phyloP scores from a whole-genome alignment of 2,329 filamentous ascomycete species.

The Colletotrichum siamense region DNA sequence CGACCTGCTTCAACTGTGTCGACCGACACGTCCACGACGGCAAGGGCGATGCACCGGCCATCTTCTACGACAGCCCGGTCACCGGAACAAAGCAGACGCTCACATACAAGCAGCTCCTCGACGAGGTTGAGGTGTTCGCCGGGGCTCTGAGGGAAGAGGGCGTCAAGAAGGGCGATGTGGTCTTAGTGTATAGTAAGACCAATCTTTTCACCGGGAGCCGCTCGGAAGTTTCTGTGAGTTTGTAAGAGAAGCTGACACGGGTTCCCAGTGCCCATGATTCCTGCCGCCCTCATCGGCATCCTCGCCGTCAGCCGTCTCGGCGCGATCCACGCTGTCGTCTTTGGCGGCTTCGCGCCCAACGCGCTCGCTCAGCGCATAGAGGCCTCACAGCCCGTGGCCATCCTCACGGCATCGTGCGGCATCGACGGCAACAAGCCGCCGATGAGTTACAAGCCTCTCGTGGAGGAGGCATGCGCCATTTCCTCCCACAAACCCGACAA shows the following conservation, averaged over 20 bases:
- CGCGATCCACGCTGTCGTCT: slow-evolving; percentile 90
- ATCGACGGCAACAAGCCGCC: slow-evolving; percentile 87
- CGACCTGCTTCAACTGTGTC: slow-evolving; percentile 89
- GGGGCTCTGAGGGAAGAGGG: slow-evolving; percentile 84
- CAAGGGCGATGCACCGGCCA: slow-evolving; percentile 74
- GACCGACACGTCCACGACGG: slow-evolving; percentile 86
- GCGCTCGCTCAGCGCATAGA: slow-evolving; percentile 90
- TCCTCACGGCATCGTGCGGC: slow-evolving; percentile 90
- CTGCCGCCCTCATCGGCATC: slow-evolving; percentile 84
- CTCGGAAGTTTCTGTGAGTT: neutral
- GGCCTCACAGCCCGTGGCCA: slow-evolving; percentile 73
- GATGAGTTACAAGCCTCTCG: slow-evolving; percentile 76
- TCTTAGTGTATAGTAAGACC: slow-evolving; percentile 82
- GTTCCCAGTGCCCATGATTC: slow-evolving; percentile 87
- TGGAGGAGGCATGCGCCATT: slow-evolving; percentile 73
- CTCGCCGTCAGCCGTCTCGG: slow-evolving; percentile 82
- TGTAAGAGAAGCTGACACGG: neutral
- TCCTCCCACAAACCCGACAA: slow-evolving; percentile 74
- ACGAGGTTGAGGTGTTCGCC: slow-evolving; percentile 82
- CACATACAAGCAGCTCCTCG: slow-evolving; percentile 77
- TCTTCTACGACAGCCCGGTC: slow-evolving; percentile 89
- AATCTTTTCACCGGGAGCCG: neutral
- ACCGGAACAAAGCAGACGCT: slow-evolving; percentile 73
- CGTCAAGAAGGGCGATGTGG: slow-evolving; percentile 82
- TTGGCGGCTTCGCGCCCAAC: slow-evolving; percentile 85